Conservation (phyloP, 208 protist species). For the Acanthamoeba quina region DNA sequence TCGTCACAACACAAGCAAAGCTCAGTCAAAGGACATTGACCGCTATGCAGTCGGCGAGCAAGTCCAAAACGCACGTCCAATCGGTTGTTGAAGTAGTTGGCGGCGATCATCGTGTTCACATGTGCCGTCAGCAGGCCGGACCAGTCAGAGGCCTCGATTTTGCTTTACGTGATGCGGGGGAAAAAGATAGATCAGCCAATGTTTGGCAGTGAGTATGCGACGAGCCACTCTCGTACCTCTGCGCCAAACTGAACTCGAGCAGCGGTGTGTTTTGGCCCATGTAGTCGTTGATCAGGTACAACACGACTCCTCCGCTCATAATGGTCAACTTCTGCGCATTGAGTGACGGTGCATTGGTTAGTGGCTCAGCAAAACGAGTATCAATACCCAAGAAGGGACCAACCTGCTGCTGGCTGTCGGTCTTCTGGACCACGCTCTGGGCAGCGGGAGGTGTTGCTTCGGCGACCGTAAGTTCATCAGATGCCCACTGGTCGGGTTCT, state of each 20-base stretch:
- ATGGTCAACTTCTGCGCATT: not conserved
- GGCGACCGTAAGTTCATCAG: not conserved
- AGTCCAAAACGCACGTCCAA: not conserved
- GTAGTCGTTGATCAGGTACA: constrained; percentile 68
- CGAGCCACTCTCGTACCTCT: constrained; percentile 3
- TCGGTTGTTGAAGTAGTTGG: constrained; percentile 66
- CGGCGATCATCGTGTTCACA: constrained; percentile 28
- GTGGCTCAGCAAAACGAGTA: not conserved
- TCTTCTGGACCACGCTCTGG: not conserved
- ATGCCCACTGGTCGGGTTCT: not conserved
- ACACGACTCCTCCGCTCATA: constrained; percentile 56
- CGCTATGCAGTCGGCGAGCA: not conserved
- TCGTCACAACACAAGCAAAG: not conserved
- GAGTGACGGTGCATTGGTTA: too few species aligned
- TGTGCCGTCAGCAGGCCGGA: not conserved
- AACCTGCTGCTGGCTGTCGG: constrained; percentile 1
- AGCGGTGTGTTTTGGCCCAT: constrained; percentile 69
- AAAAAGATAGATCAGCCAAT: not conserved
- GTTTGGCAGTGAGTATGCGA: not conserved
- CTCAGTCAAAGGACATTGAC: too few species aligned
- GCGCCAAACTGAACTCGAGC: constrained; percentile 54
- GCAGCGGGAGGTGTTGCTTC: not conserved
- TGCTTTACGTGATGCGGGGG: not conserved
- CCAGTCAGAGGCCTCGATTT: constrained; percentile 51
- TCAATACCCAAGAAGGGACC: not conserved